Conservation (phyloP, 2,329 filamentous ascomycete species). For the Helotiales sp. region DNA sequence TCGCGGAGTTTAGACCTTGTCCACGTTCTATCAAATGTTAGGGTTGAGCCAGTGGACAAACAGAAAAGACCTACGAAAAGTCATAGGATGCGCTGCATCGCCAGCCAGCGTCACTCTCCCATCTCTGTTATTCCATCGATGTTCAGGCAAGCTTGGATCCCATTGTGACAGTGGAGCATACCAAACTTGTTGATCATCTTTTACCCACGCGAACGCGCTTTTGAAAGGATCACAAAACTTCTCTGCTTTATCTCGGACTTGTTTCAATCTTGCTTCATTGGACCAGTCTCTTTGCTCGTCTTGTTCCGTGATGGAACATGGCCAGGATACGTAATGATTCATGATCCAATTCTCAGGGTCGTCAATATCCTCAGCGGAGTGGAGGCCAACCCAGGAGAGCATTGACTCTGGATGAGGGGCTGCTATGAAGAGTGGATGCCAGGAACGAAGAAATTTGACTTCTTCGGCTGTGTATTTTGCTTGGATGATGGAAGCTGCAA, state of each 20-base stretch:
- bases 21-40: conserved; percentile 3
- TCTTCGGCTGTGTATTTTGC: conserved; percentile 41
- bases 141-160: conserved; percentile 19
- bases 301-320: neutral
- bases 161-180: conserved; percentile 28
- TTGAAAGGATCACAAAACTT: conserved; percentile 33
- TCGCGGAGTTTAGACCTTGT: conserved; percentile 4
- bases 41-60: neutral
- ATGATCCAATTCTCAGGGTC: conserved; percentile 44
- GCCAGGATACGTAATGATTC: conserved; percentile 46
- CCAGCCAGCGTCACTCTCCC: conserved; percentile 5
- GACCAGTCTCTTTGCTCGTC: neutral
- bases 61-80: neutral
- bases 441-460: conserved; percentile 42
- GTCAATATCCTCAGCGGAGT: conserved; percentile 38
- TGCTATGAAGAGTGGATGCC: conserved; percentile 45
- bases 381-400: conserved; percentile 44
- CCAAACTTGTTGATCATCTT: conserved; percentile 30
- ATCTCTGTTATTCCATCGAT: conserved; percentile 9
- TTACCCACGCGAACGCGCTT: conserved; percentile 37
- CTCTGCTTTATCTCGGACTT: neutral
- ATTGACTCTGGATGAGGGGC: conserved; percentile 43
- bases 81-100: conserved; percentile 10
- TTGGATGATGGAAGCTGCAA: conserved; percentile 46
- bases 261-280: neutral